phyloP scores from a whole-genome alignment of 2,329 filamentous ascomycete genomes.

The Venturia aucupariae region DNA sequence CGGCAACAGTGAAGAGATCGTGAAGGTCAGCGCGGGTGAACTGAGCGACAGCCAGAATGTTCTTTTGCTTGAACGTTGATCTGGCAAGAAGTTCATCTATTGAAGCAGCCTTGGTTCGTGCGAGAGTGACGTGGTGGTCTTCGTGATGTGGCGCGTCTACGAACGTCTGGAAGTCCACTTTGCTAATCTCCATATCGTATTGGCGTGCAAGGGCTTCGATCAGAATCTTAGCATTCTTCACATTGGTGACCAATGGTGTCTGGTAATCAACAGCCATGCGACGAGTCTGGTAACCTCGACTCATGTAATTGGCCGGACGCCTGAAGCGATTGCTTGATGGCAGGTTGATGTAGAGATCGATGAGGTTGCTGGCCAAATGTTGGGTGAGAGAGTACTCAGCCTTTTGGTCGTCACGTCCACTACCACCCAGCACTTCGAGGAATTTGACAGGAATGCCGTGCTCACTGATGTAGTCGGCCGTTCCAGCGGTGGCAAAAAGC shows the following conservation, averaged over 20 bases:
- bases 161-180: constrained; percentile 87
- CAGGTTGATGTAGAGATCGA: constrained; percentile 97
- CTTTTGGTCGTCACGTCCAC: constrained; percentile 73
- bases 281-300: constrained; percentile 90
- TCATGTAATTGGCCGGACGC: constrained; percentile 96
- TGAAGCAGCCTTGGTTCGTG: constrained; percentile 45
- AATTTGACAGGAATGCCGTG: constrained; percentile 89
- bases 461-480: constrained; percentile 90
- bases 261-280: constrained; percentile 98
- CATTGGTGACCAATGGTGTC: constrained; percentile 93
- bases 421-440: constrained; percentile 66
- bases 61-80: constrained; percentile 80
- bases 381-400: constrained; percentile 95
- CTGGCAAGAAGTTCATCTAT: constrained; percentile 65
- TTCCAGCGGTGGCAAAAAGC: constrained; percentile 91
- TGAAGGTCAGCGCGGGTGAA: constrained; percentile 84
- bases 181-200: constrained; percentile 73
- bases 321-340: constrained; percentile 98
- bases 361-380: constrained; percentile 94
- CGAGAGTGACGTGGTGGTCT: constrained; percentile 35
- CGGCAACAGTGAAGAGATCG: constrained; percentile 87
- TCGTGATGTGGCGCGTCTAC: constrained; percentile 26
- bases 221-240: constrained; percentile 97
- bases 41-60: constrained; percentile 86
- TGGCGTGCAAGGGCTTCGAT: constrained; percentile 89